phyloP scores from a whole-genome alignment of 257 asterid genomes.

The Nicotiana attenuata region DNA sequence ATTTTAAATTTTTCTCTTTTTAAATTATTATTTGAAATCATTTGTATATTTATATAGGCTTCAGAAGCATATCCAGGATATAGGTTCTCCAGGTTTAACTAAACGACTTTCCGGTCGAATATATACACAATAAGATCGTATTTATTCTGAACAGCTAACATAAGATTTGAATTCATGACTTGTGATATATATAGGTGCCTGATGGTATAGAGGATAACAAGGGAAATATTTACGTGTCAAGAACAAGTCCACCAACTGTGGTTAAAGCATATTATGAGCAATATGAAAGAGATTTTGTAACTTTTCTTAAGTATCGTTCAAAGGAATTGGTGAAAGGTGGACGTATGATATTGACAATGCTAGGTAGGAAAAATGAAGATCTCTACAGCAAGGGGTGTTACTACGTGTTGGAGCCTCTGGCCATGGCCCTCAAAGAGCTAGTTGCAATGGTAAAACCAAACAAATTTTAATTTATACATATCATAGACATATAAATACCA shows the following conservation, averaged over 20 bases:
- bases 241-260: slow-evolving; percentile 34
- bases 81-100: no score
- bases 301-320: slow-evolving; percentile 43
- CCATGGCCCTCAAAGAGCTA: slow-evolving; percentile 38
- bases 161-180: no score
- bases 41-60: no score
- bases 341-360: slow-evolving; percentile 47
- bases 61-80: no score
- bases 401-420: slow-evolving; percentile 60
- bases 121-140: no score
- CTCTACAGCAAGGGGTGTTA: slow-evolving; percentile 43
- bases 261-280: slow-evolving; percentile 43
- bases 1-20: no score
- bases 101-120: no score
- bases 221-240: slow-evolving; percentile 39
- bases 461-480: not conserved
- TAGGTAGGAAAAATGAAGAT: slow-evolving; percentile 48
- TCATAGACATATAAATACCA: no score
- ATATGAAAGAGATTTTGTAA: slow-evolving; percentile 43
- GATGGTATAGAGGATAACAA: slow-evolving; percentile 22
- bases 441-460: slow-evolving; percentile 36
- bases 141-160: no score
- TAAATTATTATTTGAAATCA: no score
- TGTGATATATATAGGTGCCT: not conserved
- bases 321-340: slow-evolving; percentile 53